A percentile compares a stretch with the other conserved stretches of the same genome.
phyloP scores from a whole-genome alignment of 306 rosid species.

The Delonix regia region DNA sequence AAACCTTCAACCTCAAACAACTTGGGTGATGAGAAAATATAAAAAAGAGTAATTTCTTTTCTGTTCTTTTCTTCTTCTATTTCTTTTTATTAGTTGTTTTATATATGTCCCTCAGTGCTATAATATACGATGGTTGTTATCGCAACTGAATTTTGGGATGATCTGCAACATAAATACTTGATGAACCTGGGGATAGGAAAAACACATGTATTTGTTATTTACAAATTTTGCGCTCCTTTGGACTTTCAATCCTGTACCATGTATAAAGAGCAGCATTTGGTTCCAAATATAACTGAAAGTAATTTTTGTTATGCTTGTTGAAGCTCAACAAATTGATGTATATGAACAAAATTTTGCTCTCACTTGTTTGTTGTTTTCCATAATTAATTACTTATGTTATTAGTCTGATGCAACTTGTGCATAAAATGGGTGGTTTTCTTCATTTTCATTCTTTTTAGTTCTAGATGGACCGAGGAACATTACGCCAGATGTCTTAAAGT shows the following conservation, averaged over 20 bases:
- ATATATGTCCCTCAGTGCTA: neutral
- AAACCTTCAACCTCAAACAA: neutral
- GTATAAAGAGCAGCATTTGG: neutral
- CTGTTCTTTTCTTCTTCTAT: neutral
- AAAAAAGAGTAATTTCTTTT: neutral
- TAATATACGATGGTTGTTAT: neutral
- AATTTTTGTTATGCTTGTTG: neutral
- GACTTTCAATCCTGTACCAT: neutral
- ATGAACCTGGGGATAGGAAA: neutral
- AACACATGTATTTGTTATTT: neutral
- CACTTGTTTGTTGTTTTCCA: slow-evolving; percentile 24
- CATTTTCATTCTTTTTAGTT: slow-evolving; percentile 52
- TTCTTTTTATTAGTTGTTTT: neutral
- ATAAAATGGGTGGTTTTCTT: slow-evolving; percentile 16
- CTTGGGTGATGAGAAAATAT: neutral
- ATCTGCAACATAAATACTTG: neutral
- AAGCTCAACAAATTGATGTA: neutral
- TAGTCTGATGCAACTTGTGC: slow-evolving; percentile 21
- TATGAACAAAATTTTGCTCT: slow-evolving; percentile 8
- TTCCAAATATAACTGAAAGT: slow-evolving; percentile 4
- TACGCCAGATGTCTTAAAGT: slow-evolving; percentile 77
- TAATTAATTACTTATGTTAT: neutral
- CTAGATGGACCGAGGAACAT: slow-evolving; percentile 84
- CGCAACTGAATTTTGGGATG: neutral
- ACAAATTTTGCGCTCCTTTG: neutral